Percentiles rank a stretch among this genome's conserved stretches.
phyloP scores from a whole-genome alignment of 2,329 filamentous ascomycete species.

The Dactylellina parvicollis region DNA sequence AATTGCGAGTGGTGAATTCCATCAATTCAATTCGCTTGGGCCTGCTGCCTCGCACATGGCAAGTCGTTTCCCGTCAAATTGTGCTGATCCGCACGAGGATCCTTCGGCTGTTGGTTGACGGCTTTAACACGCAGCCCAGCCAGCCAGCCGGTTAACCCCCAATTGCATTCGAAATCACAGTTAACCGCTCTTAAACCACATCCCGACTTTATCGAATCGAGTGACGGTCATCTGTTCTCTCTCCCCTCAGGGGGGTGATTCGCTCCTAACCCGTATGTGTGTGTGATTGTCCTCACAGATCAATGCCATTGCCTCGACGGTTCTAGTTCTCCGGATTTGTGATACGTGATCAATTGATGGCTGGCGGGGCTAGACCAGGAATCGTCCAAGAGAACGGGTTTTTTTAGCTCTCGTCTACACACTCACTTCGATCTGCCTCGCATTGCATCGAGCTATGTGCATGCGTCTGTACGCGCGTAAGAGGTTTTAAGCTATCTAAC shows the following conservation, averaged over 20 bases:
- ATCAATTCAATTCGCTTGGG: not conserved
- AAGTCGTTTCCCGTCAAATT: constrained; percentile 28
- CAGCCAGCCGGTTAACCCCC: constrained; percentile 20
- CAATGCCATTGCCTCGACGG: not conserved
- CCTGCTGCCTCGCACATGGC: not conserved
- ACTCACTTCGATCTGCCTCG: constrained; percentile 41
- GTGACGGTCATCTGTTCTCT: constrained; percentile 30
- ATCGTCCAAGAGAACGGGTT: constrained; percentile 5
- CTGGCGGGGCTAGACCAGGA: too few relatives aligned
- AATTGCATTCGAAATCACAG: constrained; percentile 13
- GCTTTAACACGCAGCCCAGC: not conserved
- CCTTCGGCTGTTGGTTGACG: constrained; percentile 13
- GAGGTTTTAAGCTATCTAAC: constrained; percentile 24
- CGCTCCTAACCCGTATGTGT: constrained; percentile 29
- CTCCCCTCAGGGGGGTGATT: not conserved
- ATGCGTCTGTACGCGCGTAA: constrained; percentile 40
- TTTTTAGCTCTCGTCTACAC: constrained; percentile 11
- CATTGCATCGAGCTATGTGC: constrained; percentile 47
- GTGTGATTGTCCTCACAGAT: constrained; percentile 26
- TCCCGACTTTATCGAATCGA: constrained; percentile 3
- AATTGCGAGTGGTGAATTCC: not conserved
- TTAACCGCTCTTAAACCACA: constrained; percentile 14
- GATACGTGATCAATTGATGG: not conserved
- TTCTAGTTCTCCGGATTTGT: constrained; percentile 1
- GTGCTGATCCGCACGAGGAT: constrained; percentile 19